Conservation (phyloP, 306 rosid genomes). For the Vigna radiata region DNA sequence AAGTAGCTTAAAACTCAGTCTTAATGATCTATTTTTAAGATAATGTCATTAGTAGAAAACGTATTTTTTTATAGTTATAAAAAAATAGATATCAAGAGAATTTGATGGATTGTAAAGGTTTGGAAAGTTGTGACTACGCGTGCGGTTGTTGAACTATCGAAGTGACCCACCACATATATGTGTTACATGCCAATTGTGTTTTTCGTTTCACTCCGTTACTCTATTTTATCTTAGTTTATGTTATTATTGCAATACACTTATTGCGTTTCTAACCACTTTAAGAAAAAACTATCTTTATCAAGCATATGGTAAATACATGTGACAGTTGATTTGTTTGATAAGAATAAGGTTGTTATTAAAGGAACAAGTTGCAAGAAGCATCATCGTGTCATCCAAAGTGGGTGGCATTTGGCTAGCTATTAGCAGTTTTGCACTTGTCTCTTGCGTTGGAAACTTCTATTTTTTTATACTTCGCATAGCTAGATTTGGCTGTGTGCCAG, state of each 20-base stretch:
- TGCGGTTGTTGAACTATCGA: neutral
- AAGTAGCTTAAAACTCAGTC: no score
- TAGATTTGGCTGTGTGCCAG: conserved; percentile 49
- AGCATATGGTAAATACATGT: no score
- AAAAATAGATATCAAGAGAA: no score
- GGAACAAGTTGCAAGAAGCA: conserved; percentile 21
- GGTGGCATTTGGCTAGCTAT: conserved; percentile 21
- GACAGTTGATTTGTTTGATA: neutral
- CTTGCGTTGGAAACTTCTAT: conserved; percentile 48
- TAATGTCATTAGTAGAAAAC: no score
- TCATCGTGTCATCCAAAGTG: conserved; percentile 19
- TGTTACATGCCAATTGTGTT: neutral
- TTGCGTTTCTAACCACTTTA: neutral
- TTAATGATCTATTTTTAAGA: no score
- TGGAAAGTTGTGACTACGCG: neutral
- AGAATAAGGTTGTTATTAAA: neutral
- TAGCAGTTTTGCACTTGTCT: conserved; percentile 38
- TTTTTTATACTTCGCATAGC: conserved; percentile 31
- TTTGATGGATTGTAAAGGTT: no score
- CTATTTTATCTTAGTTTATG: neutral
- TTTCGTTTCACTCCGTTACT: neutral
- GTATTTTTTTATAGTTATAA: no score
- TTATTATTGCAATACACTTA: neutral
- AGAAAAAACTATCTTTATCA: no score
- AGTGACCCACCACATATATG: neutral